Evolutionary conservation across 2,329 filamentous ascomycete genomes (phyloP).

Genomic region (Thelonectria discophora): DNA sequence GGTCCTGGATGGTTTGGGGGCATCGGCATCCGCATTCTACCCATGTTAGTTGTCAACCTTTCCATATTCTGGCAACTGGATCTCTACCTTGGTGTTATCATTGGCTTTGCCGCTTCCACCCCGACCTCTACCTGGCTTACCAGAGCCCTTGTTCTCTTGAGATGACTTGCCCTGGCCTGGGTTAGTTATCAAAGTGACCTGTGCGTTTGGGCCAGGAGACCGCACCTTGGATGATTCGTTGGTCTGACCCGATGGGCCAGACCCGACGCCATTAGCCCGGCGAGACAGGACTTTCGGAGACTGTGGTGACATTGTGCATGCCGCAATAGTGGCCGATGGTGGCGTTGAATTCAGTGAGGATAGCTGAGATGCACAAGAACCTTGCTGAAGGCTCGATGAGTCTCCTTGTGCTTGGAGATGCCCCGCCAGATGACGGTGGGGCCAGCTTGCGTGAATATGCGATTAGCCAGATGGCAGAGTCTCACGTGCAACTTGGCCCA

Average conservation of each 20-base stretch:
- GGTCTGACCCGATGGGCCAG: slow-evolving; percentile 36
- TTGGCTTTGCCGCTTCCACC: slow-evolving; percentile 41
- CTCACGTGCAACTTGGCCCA: slow-evolving; percentile 26
- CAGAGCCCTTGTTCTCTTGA: slow-evolving; percentile 36
- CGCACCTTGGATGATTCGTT: slow-evolving; percentile 45
- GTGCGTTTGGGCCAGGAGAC: slow-evolving; percentile 19
- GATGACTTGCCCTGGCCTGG: slow-evolving; percentile 36
- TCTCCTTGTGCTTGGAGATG: slow-evolving; percentile 34
- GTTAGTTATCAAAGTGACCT: slow-evolving; percentile 35
- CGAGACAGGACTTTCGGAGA: slow-evolving; percentile 49
- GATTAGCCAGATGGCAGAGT: slow-evolving; percentile 38
- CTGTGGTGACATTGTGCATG: slow-evolving; percentile 50
- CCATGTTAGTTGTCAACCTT: slow-evolving; percentile 27
- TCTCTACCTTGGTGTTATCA: slow-evolving; percentile 44
- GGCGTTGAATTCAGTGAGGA: slow-evolving; percentile 31
- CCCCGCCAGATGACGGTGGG: slow-evolving; percentile 42
- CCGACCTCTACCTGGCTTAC: slow-evolving; percentile 39
- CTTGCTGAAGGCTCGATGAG: slow-evolving; percentile 40
- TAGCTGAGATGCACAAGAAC: slow-evolving; percentile 26
- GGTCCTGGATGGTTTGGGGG: slow-evolving; percentile 43
- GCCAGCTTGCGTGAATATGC: slow-evolving; percentile 39
- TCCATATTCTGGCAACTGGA: slow-evolving; percentile 5
- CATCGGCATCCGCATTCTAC: slow-evolving; percentile 43
- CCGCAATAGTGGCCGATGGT: slow-evolving; percentile 34
- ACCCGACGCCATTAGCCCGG: slow-evolving; percentile 46